Evolutionary conservation across 2,329 filamentous ascomycete genomes (phyloP).

Genomic region (Trichoderma cornu-damae): DNA sequence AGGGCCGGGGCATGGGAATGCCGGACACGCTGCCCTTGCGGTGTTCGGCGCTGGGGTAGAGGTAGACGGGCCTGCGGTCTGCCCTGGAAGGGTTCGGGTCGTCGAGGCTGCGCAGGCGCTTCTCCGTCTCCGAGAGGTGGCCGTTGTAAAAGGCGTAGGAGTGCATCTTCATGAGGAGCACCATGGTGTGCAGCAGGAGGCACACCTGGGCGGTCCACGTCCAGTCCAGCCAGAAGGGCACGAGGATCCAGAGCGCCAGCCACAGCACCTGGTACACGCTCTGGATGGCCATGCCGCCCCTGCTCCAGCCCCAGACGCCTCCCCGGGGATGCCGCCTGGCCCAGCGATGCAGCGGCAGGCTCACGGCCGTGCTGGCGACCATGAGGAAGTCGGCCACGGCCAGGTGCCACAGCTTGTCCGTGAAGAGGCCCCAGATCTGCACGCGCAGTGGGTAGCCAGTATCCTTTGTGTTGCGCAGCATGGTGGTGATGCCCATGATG

Average conservation of each 20-base stretch:
- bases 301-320: slow-evolving; percentile 63
- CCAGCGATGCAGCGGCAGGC: slow-evolving; percentile 66
- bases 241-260: slow-evolving; percentile 75
- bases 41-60: slow-evolving; percentile 63
- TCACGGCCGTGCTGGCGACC: slow-evolving; percentile 68
- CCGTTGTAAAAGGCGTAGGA: slow-evolving; percentile 98
- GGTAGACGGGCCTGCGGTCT: slow-evolving; percentile 65
- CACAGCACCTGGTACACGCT: slow-evolving; percentile 74
- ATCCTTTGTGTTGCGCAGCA: slow-evolving; percentile 88
- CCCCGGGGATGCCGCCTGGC: slow-evolving; percentile 51
- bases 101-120: slow-evolving; percentile 74
- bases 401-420: slow-evolving; percentile 82
- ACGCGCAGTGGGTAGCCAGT: slow-evolving; percentile 82
- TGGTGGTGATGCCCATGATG: slow-evolving; percentile 95
- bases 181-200: slow-evolving; percentile 82
- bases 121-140: slow-evolving; percentile 82
- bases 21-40: slow-evolving; percentile 38
- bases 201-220: slow-evolving; percentile 98
- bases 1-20: slow-evolving; percentile 23
- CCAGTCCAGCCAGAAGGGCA: slow-evolving; percentile 84
- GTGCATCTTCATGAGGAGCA: slow-evolving; percentile 98
- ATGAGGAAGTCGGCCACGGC: slow-evolving; percentile 79
- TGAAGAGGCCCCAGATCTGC: slow-evolving; percentile 83
- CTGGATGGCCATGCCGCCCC: slow-evolving; percentile 74
- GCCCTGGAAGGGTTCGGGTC: slow-evolving; percentile 61